Conservation (phyloP, 179 eudicot species). For the Carnegiea gigantea region DNA sequence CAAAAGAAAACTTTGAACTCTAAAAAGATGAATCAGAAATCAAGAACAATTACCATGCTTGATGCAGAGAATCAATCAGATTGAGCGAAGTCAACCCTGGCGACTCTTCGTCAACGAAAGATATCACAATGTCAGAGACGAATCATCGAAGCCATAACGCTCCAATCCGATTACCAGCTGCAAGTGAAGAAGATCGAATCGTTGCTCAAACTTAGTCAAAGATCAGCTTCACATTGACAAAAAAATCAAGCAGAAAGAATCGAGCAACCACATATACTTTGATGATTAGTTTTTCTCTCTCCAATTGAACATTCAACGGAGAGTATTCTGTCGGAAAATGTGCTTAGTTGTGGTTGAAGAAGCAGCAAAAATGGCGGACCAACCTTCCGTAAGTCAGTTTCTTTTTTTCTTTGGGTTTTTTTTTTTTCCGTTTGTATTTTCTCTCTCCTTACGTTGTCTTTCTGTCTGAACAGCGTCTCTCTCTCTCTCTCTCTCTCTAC, state of each 20-base stretch:
- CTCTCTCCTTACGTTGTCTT: not conserved
- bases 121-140: slow-evolving; percentile 1
- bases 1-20: not conserved
- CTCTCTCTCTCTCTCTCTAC: not conserved
- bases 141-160: not conserved
- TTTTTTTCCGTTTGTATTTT: not conserved
- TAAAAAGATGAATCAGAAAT: not conserved
- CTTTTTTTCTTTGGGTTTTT: not conserved
- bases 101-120: not conserved
- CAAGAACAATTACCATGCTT: slow-evolving; percentile 7
- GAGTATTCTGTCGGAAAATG: not conserved
- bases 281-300: not conserved
- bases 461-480: slow-evolving; percentile 1
- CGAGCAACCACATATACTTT: not conserved
- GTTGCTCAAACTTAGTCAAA: not conserved
- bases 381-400: not conserved
- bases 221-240: not conserved
- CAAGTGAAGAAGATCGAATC: not conserved
- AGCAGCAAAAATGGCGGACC: not conserved
- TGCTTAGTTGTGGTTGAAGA: not conserved
- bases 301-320: not conserved
- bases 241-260: not conserved
- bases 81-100: slow-evolving; percentile 5
- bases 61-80: slow-evolving; percentile 7
- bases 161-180: not conserved